These are phyloP conservation scores for Pyricularia sp. DNA, from an alignment of 2,329 filamentous ascomycete genomes.

Conservation along the genomic window DNA sequence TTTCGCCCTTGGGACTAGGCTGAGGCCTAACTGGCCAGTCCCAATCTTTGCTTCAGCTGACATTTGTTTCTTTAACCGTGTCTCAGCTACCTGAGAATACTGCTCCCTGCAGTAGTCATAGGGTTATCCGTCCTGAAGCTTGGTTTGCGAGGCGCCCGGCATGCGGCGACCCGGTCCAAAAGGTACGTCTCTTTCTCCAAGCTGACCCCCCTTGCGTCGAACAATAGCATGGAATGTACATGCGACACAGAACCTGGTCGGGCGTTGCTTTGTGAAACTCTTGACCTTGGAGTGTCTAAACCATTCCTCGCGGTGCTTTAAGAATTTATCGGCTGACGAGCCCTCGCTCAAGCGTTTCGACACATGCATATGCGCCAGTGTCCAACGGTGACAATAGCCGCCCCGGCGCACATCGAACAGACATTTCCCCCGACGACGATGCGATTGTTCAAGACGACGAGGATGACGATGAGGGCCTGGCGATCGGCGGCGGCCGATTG, in stretches of 20 bases:
- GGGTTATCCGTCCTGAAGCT: conserved; percentile 62
- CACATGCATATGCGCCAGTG: conserved; percentile 48
- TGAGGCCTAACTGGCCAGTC: neutral
- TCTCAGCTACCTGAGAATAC: conserved; percentile 64
- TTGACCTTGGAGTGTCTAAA: neutral
- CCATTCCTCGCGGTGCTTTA: neutral
- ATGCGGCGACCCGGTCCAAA: conserved; percentile 38
- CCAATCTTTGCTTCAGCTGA: neutral
- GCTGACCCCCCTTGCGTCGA: neutral
- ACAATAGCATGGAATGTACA: neutral
- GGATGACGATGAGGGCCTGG: conserved; percentile 48
- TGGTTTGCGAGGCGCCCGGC: conserved; percentile 44
- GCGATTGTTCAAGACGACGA: conserved; percentile 23
- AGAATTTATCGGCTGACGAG: neutral
- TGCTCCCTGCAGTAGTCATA: conserved; percentile 68
- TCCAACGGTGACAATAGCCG: conserved; percentile 27
- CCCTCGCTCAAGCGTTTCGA: conserved; percentile 7
- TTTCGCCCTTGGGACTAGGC: neutral
- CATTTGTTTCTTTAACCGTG: conserved; percentile 4
- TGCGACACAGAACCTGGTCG: neutral
- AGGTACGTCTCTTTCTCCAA: conserved; percentile 16
- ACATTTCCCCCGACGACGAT: conserved; percentile 38
- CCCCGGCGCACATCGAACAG: conserved; percentile 35
- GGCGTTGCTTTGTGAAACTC: neutral
- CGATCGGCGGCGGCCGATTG: conserved; percentile 47